phyloP scores from a whole-genome alignment of 2,329 filamentous ascomycete genomes.

The Atkinsonella hypoxylon region DNA sequence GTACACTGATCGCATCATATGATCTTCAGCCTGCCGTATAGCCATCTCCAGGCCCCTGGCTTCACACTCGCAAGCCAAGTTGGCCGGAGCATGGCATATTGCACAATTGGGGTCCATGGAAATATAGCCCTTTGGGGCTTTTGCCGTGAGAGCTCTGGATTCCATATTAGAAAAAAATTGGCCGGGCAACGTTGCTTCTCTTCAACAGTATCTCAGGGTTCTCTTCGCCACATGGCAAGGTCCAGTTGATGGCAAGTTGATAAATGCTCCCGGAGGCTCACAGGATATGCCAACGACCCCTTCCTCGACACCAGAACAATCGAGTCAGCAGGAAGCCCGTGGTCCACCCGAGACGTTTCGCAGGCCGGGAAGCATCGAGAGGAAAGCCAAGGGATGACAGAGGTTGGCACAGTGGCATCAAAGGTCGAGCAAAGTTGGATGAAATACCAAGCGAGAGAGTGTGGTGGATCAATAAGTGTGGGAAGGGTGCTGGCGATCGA shows the following conservation, averaged over 20 bases:
- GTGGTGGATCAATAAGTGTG: not conserved
- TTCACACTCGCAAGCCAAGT: conserved; percentile 51
- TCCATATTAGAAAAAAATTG: conserved; percentile 35
- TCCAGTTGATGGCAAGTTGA: not conserved
- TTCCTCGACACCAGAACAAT: not conserved
- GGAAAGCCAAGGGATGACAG: not conserved
- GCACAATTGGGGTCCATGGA: conserved; percentile 61
- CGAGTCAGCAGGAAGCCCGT: not conserved
- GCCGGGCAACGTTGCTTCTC: not conserved
- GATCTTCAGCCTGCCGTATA: conserved; percentile 49
- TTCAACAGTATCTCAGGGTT: not conserved
- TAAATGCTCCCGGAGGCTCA: not conserved
- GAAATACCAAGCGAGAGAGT: not conserved
- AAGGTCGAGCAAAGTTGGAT: not conserved
- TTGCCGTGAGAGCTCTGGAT: conserved; percentile 30
- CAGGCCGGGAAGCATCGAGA: not conserved
- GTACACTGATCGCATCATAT: conserved; percentile 52
- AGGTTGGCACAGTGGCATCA: not conserved
- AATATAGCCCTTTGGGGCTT: conserved; percentile 34
- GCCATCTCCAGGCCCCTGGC: conserved; percentile 51
- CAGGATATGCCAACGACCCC: not conserved
- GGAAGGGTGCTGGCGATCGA: not conserved
- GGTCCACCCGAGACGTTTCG: not conserved
- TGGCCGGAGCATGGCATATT: conserved; percentile 50
- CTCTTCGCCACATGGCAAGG: not conserved